Evolutionary conservation across 2,329 filamentous ascomycete genomes (phyloP).

Genomic region (Ophiostoma sp.): DNA sequence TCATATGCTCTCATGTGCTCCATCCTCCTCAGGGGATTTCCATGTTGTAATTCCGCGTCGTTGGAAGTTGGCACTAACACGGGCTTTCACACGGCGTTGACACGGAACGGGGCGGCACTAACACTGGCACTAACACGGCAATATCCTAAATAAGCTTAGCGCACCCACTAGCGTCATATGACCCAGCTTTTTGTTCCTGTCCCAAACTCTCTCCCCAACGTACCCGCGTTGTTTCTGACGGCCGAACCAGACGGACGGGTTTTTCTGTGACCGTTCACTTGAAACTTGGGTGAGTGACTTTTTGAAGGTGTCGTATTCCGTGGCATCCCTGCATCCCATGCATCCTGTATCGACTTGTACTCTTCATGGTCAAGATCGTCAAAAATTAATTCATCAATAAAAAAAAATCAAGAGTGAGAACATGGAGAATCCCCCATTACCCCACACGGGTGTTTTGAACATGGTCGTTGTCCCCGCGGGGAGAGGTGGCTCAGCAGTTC

Average conservation of each 20-base stretch:
- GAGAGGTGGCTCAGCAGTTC: not conserved
- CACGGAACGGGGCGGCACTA: not conserved
- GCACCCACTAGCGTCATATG: not conserved
- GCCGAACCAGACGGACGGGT: not conserved
- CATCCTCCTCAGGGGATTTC: too few relatives aligned
- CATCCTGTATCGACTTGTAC: too few relatives aligned
- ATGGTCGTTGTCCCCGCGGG: not conserved
- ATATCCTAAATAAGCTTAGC: not conserved
- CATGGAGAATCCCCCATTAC: not conserved
- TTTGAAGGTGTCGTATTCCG: too few relatives aligned
- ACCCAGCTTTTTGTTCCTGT: not conserved
- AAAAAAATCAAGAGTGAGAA: not conserved
- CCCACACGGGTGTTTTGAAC: not conserved
- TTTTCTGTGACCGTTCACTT: not conserved
- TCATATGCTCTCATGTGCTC: too few relatives aligned
- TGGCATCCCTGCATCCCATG: too few relatives aligned
- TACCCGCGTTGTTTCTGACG: not conserved
- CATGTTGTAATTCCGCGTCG: not conserved
- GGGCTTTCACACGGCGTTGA: not conserved
- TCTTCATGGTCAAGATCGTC: too few relatives aligned
- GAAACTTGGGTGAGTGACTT: too few relatives aligned
- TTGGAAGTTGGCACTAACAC: not conserved
- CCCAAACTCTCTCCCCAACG: not conserved
- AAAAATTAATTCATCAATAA: too few relatives aligned
- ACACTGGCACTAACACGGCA: slow-evolving; percentile 4